Base-by-base conservation (phyloP, 495 filamentous ascomycete species). In the Hyaloscypha bicolor region DNA sequence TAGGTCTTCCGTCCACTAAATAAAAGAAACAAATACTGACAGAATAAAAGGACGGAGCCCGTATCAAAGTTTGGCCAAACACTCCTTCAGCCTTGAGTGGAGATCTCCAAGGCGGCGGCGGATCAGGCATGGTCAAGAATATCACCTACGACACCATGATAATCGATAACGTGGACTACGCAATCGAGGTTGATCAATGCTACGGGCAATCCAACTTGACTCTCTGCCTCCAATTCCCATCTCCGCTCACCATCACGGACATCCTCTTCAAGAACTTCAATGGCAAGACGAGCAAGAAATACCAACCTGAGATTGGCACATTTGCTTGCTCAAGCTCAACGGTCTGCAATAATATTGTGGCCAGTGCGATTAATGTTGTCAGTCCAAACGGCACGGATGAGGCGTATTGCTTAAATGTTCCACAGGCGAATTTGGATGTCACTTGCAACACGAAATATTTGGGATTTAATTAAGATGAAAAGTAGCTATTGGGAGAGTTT, bases 11-110 rank as follows among this genome's bases (percentile, higher is more conserved):
- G 4, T 16, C 9, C 16, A 1, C 16, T 19, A 9, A 21, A 33
- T 6, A 14, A 37, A 60, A 37, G 6, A 66, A 22, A 64, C 58
- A 69, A 33, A 63, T 62, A 4, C 67, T 72, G 35, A 69, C 55
- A 30, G 29, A 0, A 29, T 22, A 1, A 35, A 25, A 73, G 71
- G 83, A 90, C 68, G 88, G 88, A 57, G 89, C 88, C 9, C 87
- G 88, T 52, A 91, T 91, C 77, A 91, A 91, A 77, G 87, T 88
- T 70, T 90, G 87, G 87, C 86, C 87, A 2, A 86, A 86, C 53
- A 73, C 78, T 22, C 72, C 80, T 19, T 80, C 80, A 21, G 81
- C 75, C 1, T 70, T 86, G 29, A 84, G 80, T 6, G 81, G 79
- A 25, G 85, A 87, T 64, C 80, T 89, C 2, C 85, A 88, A 73